Evolutionary conservation across 139 green algal species (phyloP).

Genomic region (Coelastrella sp.): DNA sequence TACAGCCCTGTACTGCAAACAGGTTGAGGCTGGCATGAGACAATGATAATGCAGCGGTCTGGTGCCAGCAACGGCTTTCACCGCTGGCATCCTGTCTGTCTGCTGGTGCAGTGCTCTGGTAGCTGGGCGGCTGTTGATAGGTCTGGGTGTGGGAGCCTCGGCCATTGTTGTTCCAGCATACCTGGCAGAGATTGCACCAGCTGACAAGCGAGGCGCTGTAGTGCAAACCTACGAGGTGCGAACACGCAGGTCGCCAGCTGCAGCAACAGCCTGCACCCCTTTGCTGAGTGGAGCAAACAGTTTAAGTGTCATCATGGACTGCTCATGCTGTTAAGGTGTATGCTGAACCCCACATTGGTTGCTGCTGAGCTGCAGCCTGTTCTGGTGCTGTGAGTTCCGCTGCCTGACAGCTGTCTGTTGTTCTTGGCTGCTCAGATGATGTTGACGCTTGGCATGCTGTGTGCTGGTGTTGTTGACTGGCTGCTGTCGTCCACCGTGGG

Average conservation of each 20-base stretch:
- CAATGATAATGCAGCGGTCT: not conserved
- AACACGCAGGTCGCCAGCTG: not conserved
- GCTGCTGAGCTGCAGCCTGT: not conserved
- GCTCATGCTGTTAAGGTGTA: not conserved
- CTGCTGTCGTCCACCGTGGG: conserved; percentile 52
- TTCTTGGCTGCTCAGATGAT: conserved; percentile 59
- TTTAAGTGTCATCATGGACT: not conserved
- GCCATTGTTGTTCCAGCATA: conserved; percentile 87
- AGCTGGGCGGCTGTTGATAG: conserved; percentile 74
- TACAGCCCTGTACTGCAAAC: not conserved
- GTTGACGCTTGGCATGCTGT: conserved; percentile 85
- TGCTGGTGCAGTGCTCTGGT: conserved; percentile 67
- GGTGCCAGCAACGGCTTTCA: not conserved
- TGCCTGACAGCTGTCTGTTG: not conserved
- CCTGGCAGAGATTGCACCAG: conserved; percentile 86
- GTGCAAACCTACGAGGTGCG: conserved; percentile 76
- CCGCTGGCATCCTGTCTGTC: not conserved
- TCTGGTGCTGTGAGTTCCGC: not conserved
- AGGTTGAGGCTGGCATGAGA: no score
- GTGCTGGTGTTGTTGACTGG: conserved; percentile 68
- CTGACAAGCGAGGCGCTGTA: conserved; percentile 61
- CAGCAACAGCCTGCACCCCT: not conserved
- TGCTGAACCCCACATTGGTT: not conserved
- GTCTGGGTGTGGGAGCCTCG: conserved; percentile 83
- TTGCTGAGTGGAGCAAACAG: not conserved